A percentile compares a stretch with the other conserved stretches of the same genome.
Evolutionary conservation across 352 stramenopile species (phyloP).

Genomic region (Phytophthora pseudosyringae): DNA sequence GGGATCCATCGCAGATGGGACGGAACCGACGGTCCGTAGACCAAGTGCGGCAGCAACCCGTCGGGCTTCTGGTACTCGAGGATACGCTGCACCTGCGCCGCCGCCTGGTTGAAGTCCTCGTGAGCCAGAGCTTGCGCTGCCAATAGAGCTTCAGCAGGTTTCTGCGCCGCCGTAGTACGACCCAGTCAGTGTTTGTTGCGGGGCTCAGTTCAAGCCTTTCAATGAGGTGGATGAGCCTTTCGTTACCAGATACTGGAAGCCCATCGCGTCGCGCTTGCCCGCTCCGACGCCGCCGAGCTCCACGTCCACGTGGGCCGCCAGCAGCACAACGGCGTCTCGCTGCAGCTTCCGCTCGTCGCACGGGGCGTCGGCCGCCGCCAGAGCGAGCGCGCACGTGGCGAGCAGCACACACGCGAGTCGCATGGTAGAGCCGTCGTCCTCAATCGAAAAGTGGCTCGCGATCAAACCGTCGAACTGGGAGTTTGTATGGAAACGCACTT

Average conservation of each 20-base stretch:
- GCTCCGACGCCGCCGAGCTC: constrained; percentile 75
- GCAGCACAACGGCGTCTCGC: constrained; percentile 45
- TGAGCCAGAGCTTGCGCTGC: constrained; percentile 83
- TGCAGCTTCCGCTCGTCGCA: constrained; percentile 65
- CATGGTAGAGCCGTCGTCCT: background rate
- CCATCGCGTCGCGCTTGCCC: constrained; percentile 49
- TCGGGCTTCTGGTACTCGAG: constrained; percentile 62
- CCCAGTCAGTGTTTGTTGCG: background rate
- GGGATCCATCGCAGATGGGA: constrained; percentile 53
- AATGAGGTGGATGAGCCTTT: background rate
- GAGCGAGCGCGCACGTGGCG: constrained; percentile 3
- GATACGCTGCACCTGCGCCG: constrained; percentile 72
- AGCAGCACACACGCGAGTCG: constrained; percentile 13
- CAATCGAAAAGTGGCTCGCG: constrained; percentile 1
- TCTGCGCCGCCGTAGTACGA: constrained; percentile 27
- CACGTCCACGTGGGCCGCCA: constrained; percentile 63
- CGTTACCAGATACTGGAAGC: constrained; percentile 81
- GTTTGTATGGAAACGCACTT: constrained; percentile 3
- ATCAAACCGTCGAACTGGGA: background rate
- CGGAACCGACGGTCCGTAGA: constrained; percentile 82
- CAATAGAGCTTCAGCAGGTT: constrained; percentile 78
- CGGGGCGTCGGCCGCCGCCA: constrained; percentile 9
- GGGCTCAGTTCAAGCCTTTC: too few relatives aligned
- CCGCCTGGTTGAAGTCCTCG: constrained; percentile 69
- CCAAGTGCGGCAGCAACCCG: constrained; percentile 69